Base-by-base conservation (phyloP, 495 filamentous ascomycete genomes). In the Haplographium delicatum region DNA sequence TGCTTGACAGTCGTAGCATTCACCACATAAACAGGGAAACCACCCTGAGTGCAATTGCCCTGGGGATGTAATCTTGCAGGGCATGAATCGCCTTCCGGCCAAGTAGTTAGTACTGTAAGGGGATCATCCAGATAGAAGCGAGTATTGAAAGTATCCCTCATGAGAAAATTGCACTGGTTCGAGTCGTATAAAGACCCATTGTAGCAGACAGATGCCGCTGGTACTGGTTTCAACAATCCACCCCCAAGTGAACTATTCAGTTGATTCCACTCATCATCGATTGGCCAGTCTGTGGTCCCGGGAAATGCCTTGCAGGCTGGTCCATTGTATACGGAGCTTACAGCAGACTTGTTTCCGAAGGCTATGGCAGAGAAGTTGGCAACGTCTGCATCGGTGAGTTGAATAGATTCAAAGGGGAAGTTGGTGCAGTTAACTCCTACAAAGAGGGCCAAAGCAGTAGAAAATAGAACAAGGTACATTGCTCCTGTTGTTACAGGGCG, bases 191-290 rank as follows among this genome's bases (percentile, higher is more conserved):
- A 49, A 0, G 68, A 61, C 28, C 72, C 72, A n/a, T 63, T 64
- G 38, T 79, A 82, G 51, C 79, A 83, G 5, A 70, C 69, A 0
- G 72, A 63, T 3, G 69, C 76, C 0, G 71, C 56, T 16, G 78
- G 78, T 0, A 59, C 9, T 71, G 49, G 40, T 27, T 44, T 23
- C 20, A 51, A 10, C 8, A 51, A 20, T 8, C 24, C 39, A 33
- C 80, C 80, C 9, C 62, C 57, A 5, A 78, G 55, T 0, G 73
- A 61, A 1, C 15, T 43, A 52, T 76, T 79, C 33, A 80, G 56
- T 0, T 56, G 24, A 13, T 57, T 49, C 76, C 76, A 80, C 23
- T 62, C 39, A 0, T 31, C 18, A 0, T 31, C 26, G 0, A 60
- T 56, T 6, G 73, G 72, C 74, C 73, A 79, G 27, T 65, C 69